Evolutionary conservation across 352 stramenopile species (phyloP).

Genomic region (Phytophthora rubi): DNA sequence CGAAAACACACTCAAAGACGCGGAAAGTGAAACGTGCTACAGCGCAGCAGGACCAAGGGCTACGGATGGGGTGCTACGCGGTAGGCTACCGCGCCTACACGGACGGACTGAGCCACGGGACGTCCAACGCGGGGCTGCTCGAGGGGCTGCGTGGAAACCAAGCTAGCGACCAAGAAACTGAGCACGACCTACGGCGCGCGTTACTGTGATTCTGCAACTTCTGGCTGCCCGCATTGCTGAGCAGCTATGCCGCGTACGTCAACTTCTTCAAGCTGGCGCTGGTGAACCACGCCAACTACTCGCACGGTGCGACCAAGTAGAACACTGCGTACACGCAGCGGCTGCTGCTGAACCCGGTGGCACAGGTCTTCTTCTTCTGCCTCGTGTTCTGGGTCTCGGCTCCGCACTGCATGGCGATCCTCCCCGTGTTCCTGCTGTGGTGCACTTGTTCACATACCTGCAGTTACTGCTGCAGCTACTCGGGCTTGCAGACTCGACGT

Average conservation of each 20-base stretch:
- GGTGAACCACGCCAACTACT: slow-evolving; percentile 80
- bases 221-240: slow-evolving; percentile 63
- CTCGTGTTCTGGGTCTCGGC: slow-evolving; percentile 86
- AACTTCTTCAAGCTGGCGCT: slow-evolving; percentile 87
- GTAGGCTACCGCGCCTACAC: slow-evolving; percentile 84
- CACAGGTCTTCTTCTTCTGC: slow-evolving; percentile 86
- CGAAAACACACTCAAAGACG: slow-evolving; percentile 72
- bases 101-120: slow-evolving; percentile 70
- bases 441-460: slow-evolving; percentile 77
- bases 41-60: slow-evolving; percentile 85
- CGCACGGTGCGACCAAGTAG: slow-evolving; percentile 73
- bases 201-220: slow-evolving; percentile 76
- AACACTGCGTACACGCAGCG: slow-evolving; percentile 82
- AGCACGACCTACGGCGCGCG: not conserved
- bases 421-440: slow-evolving; percentile 80
- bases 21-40: slow-evolving; percentile 80
- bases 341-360: slow-evolving; percentile 79
- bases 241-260: slow-evolving; percentile 56
- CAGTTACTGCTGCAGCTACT: slow-evolving; percentile 66
- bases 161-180: slow-evolving; percentile 41
- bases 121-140: slow-evolving; percentile 66
- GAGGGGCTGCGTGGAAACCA: slow-evolving; percentile 75
- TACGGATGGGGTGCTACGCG: slow-evolving; percentile 72
- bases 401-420: slow-evolving; percentile 76
- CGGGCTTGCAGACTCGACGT: slow-evolving; percentile 39